A percentile compares a stretch with the other conserved stretches of the same genome.
These are phyloP conservation scores for Epichloe elymi DNA, from an alignment of 2,329 filamentous ascomycete species.

Conservation along the genomic window DNA sequence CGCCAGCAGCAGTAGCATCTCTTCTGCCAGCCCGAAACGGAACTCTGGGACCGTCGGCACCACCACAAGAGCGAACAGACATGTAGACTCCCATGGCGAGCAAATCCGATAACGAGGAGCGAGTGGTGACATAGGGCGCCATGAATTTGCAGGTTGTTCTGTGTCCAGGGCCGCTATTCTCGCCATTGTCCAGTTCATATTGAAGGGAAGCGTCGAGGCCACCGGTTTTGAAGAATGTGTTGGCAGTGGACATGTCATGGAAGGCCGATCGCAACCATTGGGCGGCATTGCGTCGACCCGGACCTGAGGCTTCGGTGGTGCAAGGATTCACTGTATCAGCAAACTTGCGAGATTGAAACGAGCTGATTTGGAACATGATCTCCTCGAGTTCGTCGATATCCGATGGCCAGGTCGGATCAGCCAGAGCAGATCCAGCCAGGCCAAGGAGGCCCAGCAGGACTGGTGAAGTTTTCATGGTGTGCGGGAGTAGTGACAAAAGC, in stretches of 20 bases:
- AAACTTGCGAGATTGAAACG: constrained; percentile 41
- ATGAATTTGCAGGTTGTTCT: constrained; percentile 39
- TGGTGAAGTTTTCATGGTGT: constrained; percentile 11
- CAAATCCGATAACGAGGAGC: constrained; percentile 41
- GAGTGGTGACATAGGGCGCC: constrained; percentile 36
- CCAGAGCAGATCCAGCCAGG: constrained; percentile 20
- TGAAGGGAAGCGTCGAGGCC: constrained; percentile 48
- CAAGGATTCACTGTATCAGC: constrained; percentile 44
- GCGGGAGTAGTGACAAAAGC: neutral
- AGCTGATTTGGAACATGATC: constrained; percentile 46
- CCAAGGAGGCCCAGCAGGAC: constrained; percentile 23
- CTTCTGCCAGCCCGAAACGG: constrained; percentile 39
- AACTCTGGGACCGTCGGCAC: constrained; percentile 29
- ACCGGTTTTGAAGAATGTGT: constrained; percentile 31
- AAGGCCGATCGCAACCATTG: constrained; percentile 50
- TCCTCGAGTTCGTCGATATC: constrained; percentile 48
- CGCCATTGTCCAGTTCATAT: constrained; percentile 40
- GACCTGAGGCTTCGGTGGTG: constrained; percentile 35
- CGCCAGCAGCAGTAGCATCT: constrained; percentile 37
- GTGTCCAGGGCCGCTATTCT: constrained; percentile 45
- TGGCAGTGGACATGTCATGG: constrained; percentile 47
- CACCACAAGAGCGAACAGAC: constrained; percentile 45
- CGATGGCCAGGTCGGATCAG: constrained; percentile 48
- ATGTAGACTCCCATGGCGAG: constrained; percentile 45
- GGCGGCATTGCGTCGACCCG: constrained; percentile 43